Conservation (phyloP, 352 stramenopile species). For the Aphanomyces euteiches region DNA sequence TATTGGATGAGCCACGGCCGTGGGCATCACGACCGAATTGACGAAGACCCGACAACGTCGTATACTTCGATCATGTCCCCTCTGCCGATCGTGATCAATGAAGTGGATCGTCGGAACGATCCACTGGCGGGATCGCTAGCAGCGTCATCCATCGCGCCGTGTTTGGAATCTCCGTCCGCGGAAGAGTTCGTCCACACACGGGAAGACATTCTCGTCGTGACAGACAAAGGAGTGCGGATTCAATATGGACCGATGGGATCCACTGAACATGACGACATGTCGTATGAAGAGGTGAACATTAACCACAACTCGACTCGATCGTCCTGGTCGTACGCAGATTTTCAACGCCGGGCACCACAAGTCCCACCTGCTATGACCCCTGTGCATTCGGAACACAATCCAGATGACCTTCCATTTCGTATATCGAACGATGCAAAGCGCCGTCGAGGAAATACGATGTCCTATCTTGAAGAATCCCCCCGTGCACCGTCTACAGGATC, state of each 20-base stretch:
- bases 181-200: not conserved
- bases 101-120: no score
- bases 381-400: conserved; percentile 6
- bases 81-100: not conserved
- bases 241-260: conserved; percentile 1
- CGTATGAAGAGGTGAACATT: conserved; percentile 16
- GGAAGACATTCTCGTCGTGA: conserved; percentile 15
- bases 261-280: not conserved
- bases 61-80: conserved; percentile 1
- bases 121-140: no score
- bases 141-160: not conserved
- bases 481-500: not conserved
- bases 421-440: no score
- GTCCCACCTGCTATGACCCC: not conserved
- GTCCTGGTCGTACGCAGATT: conserved; percentile 25
- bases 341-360: not conserved
- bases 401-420: no score
- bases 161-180: conserved; percentile 9
- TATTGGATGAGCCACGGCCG: not conserved
- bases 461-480: no score
- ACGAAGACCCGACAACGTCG: not conserved
- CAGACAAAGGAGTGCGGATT: conserved; percentile 4
- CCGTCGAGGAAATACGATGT: no score
- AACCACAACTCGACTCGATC: conserved; percentile 29
- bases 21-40: not conserved